These are phyloP conservation scores for Monocercomonoides exilis DNA, from an alignment of 78 protist genomes.

Conservation along the genomic window DNA sequence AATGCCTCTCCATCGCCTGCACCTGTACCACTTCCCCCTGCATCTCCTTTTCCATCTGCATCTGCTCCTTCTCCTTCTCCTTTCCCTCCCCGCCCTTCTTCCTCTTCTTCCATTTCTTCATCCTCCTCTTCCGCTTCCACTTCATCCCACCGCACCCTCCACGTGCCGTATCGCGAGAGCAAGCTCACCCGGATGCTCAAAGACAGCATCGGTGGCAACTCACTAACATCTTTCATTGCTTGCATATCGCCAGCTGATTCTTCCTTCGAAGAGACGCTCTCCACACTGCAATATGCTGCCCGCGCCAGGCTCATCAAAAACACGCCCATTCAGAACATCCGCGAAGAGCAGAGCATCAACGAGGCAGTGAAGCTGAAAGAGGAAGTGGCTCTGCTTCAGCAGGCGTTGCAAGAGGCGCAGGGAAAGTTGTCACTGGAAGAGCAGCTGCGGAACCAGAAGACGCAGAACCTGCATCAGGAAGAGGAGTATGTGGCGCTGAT, in stretches of 20 bases:
- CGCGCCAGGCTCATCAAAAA: neutral
- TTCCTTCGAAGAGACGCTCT: slow-evolving; percentile 31
- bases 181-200: slow-evolving; percentile 27
- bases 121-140: neutral
- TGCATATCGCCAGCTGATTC: slow-evolving; percentile 32
- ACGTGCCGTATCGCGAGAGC: neutral
- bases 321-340: neutral
- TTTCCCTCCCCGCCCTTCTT: neutral
- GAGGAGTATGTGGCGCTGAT: neutral
- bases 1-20: neutral
- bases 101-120: neutral
- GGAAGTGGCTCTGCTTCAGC: neutral
- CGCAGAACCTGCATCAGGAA: neutral
- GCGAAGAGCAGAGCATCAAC: neutral
- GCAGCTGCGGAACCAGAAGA: neutral
- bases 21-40: neutral
- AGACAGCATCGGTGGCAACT: slow-evolving; percentile 44
- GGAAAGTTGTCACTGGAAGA: neutral
- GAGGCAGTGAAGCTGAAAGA: neutral
- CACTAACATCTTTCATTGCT: slow-evolving; percentile 33
- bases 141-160: neutral
- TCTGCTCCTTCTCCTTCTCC: neutral
- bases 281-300: neutral
- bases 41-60: neutral
- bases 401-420: neutral